A percentile compares a stretch with the other conserved stretches of the same genome.
These are phyloP conservation scores for Chytridium lagenaria DNA, from an alignment of 371 early-diverging fungal genomes.

Conservation along the genomic window DNA sequence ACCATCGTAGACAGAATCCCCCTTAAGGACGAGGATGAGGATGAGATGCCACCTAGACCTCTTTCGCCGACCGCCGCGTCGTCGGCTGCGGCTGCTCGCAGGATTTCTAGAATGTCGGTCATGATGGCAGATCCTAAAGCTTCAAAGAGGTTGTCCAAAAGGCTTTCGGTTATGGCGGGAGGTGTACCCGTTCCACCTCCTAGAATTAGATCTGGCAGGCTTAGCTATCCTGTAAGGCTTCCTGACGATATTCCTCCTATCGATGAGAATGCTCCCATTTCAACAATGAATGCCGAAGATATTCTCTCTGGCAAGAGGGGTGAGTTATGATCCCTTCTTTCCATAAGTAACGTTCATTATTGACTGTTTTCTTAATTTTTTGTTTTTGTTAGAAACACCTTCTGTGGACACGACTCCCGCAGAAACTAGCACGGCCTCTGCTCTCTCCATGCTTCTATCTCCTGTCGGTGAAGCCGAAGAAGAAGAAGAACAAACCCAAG, in stretches of 20 bases:
- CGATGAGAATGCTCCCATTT: not conserved
- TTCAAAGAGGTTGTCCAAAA: too few species aligned
- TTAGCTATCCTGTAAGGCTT: not conserved
- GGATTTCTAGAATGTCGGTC: too few species aligned
- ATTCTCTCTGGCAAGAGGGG: slow-evolving; percentile 8
- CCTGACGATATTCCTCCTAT: not conserved
- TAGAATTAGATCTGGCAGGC: not conserved
- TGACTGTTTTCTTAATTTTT: too few species aligned
- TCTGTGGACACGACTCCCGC: too few species aligned
- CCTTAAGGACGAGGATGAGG: not conserved
- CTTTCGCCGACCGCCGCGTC: too few species aligned
- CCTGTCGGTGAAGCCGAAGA: not conserved
- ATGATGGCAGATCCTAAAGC: too few species aligned
- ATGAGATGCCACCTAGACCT: too few species aligned
- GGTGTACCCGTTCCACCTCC: not conserved
- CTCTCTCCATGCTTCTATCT: not conserved
- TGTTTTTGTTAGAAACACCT: too few species aligned
- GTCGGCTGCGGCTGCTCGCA: too few species aligned
- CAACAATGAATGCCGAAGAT: not conserved
- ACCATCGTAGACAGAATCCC: not conserved
- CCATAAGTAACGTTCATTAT: too few species aligned
- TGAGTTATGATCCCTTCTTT: not conserved
- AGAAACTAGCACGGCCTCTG: too few species aligned
- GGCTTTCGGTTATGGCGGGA: too few species aligned
- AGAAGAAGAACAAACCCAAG: not conserved